Evolutionary conservation across 2,329 filamentous ascomycete species (phyloP).

Genomic region (Ceratocystis destructans): DNA sequence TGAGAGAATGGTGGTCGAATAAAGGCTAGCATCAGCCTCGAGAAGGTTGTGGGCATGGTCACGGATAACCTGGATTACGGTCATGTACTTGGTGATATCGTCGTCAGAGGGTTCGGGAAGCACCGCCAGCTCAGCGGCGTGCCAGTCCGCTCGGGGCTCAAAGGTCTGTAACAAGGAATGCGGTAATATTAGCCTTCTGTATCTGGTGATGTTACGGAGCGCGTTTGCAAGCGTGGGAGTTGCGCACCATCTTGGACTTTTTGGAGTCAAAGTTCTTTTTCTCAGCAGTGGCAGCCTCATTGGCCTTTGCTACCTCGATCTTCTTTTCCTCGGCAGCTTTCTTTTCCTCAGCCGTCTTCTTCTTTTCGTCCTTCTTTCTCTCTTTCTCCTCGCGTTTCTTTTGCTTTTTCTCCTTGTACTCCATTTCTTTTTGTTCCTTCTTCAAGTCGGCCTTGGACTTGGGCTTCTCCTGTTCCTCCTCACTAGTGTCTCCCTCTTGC

Average conservation of each 20-base stretch:
- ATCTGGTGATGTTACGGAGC: constrained; percentile 1
- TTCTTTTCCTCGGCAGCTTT: constrained; percentile 24
- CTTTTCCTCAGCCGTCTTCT: constrained; percentile 11
- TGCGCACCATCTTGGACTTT: constrained; percentile 28
- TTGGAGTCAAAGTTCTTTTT: constrained; percentile 25
- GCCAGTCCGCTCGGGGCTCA: constrained; percentile 46
- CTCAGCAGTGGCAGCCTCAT: constrained; percentile 24
- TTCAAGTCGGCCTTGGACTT: constrained; percentile 30
- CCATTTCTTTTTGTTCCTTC: constrained; percentile 24
- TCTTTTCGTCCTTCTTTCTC: constrained; percentile 14
- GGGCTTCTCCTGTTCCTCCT: constrained; percentile 24
- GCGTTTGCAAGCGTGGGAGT: background rate
- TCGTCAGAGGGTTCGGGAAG: constrained; percentile 35
- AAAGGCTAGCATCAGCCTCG: constrained; percentile 62
- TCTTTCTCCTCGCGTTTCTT: constrained; percentile 24
- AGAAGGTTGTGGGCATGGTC: constrained; percentile 61
- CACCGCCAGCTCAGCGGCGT: constrained; percentile 32
- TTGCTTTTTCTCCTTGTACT: constrained; percentile 24
- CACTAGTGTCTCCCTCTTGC: background rate
- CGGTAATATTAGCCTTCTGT: constrained; percentile 26
- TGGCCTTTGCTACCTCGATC: constrained; percentile 25
- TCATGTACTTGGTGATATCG: constrained; percentile 31
- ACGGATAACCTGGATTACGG: constrained; percentile 41
- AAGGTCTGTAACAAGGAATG: constrained; percentile 32
- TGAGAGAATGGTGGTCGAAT: constrained; percentile 58